phyloP scores from a whole-genome alignment of 805 yeast species.

The Wickerhamomyces kurtzmanii region DNA sequence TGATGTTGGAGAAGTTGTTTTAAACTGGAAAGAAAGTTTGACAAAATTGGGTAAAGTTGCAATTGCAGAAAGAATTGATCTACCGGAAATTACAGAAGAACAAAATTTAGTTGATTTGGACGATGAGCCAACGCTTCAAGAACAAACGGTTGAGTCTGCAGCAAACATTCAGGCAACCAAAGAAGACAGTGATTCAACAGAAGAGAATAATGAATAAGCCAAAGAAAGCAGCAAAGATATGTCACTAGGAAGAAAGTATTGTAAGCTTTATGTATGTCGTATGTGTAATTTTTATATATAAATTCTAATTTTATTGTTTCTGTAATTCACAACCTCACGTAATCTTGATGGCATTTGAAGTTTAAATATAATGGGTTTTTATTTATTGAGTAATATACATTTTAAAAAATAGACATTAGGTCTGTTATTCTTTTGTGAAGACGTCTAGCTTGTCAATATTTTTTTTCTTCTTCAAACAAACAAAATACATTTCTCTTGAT shows the following conservation, averaged over 20 bases:
- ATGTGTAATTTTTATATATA: too few relatives aligned
- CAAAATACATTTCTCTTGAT: constrained; percentile 76
- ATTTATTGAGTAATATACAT: too few relatives aligned
- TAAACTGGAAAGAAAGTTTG: constrained; percentile 61
- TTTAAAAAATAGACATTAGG: too few relatives aligned
- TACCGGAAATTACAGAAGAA: constrained; percentile 23
- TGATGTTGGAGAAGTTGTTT: constrained; percentile 36
- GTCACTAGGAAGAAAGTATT: constrained; percentile 1
- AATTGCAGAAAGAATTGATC: constrained; percentile 52
- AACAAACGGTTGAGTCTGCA: constrained; percentile 11
- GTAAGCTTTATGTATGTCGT: too few relatives aligned
- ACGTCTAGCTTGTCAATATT: constrained; percentile 33
- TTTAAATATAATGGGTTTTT: too few relatives aligned
- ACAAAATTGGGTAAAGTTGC: constrained; percentile 36
- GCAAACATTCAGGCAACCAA: constrained; percentile 9
- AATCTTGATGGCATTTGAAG: too few relatives aligned
- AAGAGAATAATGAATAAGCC: constrained; percentile 8
- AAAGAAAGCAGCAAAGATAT: constrained; percentile 3
- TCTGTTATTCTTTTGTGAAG: constrained; percentile 25
- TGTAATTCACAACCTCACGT: too few relatives aligned
- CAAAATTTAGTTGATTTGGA: constrained; percentile 31
- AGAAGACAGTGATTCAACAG: constrained; percentile 12
- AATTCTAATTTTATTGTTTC: too few relatives aligned
- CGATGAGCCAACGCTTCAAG: constrained; percentile 16
- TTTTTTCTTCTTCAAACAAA: constrained; percentile 45